Percentiles rank a stretch among this genome's conserved stretches.
phyloP scores from a whole-genome alignment of 1,139 yeast species.

The Saccharomyces pastorianus region DNA sequence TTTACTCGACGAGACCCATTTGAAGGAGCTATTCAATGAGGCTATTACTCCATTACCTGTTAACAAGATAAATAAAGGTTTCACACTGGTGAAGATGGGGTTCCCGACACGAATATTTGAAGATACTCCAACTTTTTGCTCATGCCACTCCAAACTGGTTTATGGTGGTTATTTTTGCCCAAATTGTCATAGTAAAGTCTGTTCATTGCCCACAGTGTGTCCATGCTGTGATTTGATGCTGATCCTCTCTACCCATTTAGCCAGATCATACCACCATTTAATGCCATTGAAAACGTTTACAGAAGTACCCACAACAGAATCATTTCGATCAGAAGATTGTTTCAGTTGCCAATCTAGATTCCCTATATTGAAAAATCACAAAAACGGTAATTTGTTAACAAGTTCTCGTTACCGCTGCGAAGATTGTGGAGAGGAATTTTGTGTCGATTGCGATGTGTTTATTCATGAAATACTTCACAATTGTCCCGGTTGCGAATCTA shows the following conservation, averaged over 20 bases:
- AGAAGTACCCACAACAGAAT: constrained; percentile 53
- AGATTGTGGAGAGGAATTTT: constrained; percentile 64
- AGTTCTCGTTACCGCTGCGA: constrained; percentile 66
- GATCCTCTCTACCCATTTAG: constrained; percentile 86
- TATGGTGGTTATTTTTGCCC: constrained; percentile 84
- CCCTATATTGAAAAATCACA: constrained; percentile 33
- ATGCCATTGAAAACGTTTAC: constrained; percentile 72
- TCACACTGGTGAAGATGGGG: constrained; percentile 91
- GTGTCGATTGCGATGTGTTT: constrained; percentile 92
- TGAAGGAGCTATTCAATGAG: constrained; percentile 74
- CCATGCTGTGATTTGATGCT: constrained; percentile 89
- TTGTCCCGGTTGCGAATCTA: constrained; percentile 87
- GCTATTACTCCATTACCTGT: constrained; percentile 86
- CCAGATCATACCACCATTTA: constrained; percentile 89
- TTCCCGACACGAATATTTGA: constrained; percentile 72
- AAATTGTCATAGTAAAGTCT: constrained; percentile 74
- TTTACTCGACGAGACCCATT: constrained; percentile 79
- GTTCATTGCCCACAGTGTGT: constrained; percentile 83
- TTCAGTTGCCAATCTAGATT: constrained; percentile 54
- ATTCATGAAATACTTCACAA: constrained; percentile 86
- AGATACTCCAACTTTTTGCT: constrained; percentile 65
- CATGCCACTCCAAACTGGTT: constrained; percentile 66
- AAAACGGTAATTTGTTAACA: constrained; percentile 35
- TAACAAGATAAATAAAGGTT: constrained; percentile 41
- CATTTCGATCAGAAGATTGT: constrained; percentile 44